Base-by-base conservation (phyloP, 192 early-diverging fungal species). In the Linnemannia schmuckeri region DNA sequence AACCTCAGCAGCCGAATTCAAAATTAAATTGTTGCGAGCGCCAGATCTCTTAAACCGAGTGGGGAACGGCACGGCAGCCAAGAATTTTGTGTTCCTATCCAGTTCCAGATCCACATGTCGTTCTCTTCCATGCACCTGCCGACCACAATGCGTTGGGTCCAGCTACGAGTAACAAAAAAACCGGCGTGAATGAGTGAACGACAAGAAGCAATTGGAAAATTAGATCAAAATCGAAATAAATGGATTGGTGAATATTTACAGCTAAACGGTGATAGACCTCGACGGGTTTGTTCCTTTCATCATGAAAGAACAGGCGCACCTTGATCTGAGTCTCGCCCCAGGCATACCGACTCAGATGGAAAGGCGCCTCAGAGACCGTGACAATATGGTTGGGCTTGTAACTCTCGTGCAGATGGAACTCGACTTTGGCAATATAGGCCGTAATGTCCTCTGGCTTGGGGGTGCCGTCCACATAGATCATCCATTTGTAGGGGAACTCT, bases 261-360 rank as follows among this genome's bases (percentile, higher is more conserved):
- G 94, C 95, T 20, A 98, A 75, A 61, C 92, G 87, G 79, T 97
- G 96, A 24, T 97, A 94, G 20, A 99, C 80, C 76, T 98, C 96
- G 8, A 97, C 91, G 1, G 96, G 93, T 79, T 97, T 97, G 88
- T 98, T 98, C 44, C 93, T 88, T 27, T 90, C 90, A 88, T 99
- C 97, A 12, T 89, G 90, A 89, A 99, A 98, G 78, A 93, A 94
- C 24, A 99, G 63, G 74, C 96, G 94, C 22, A 97, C 87, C 38
- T 96, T 93, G 66, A 98, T 90, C 27, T 97, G 96, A 71, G 97
- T 97, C 88, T 99, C 98, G 44, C 98, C 98, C 97, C 97, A 99
- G 0, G 97, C 98, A 81, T 93, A 94, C n/a, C 97, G 92, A 22
- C 95, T 96, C 74, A 99, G 82, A 76, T 95, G 94, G 83, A 98